Conservation (phyloP, 2,329 filamentous ascomycete species). For the Xylaria sp. region DNA sequence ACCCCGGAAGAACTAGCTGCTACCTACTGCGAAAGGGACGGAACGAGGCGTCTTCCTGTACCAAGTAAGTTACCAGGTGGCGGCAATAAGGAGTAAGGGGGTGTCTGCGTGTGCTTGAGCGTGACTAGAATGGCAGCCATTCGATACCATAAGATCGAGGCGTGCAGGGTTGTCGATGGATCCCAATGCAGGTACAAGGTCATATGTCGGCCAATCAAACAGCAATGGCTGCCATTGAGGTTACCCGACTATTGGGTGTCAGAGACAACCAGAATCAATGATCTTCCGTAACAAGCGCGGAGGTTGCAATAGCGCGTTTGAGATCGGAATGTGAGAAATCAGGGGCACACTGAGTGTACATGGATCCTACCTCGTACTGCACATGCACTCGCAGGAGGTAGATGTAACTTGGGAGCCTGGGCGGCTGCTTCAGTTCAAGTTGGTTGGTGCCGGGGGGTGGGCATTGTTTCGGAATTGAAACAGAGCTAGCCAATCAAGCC, state of each 20-base stretch:
- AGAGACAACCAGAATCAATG: neutral
- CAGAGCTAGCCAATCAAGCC: slow-evolving; percentile 6
- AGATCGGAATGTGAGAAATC: slow-evolving; percentile 16
- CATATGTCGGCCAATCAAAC: slow-evolving; percentile 16
- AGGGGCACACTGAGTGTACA: neutral
- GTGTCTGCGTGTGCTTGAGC: neutral
- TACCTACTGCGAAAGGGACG: neutral
- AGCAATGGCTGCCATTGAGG: neutral
- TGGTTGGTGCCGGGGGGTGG: slow-evolving; percentile 7
- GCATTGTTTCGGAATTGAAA: slow-evolving; percentile 24
- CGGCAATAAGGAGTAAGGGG: neutral
- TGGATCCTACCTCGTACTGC: neutral
- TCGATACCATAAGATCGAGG: neutral
- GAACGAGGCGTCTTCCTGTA: neutral
- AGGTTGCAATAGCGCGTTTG: slow-evolving; percentile 32
- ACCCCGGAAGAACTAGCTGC: no score
- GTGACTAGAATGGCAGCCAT: neutral
- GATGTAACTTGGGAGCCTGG: no score
- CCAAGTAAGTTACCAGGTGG: neutral
- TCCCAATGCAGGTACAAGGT: slow-evolving; percentile 24
- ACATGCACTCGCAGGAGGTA: neutral
- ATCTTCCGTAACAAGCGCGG: slow-evolving; percentile 26
- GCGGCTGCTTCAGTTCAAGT: slow-evolving; percentile 2
- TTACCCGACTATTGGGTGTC: slow-evolving; percentile 4
- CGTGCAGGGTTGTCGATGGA: slow-evolving; percentile 3